Percentiles rank a stretch among this genome's conserved stretches.
Evolutionary conservation across 495 filamentous ascomycete genomes (phyloP).

Genomic region (Endocarpon pusillum): DNA sequence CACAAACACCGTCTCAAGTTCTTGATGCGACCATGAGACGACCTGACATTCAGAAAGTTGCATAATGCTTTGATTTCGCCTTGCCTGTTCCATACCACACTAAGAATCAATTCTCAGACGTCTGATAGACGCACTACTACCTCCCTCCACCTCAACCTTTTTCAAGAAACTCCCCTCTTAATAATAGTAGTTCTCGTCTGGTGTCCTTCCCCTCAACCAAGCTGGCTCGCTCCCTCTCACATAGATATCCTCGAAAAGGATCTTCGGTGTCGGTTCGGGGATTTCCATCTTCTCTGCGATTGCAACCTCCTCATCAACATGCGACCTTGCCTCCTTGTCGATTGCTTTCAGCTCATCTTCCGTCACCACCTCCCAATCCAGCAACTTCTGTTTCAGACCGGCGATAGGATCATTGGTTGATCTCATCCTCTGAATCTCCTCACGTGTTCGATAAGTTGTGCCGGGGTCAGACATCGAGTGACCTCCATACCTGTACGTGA

Average conservation of each 20-base stretch:
- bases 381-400: constrained; percentile 90
- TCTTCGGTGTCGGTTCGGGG: constrained; percentile 60
- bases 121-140: no score
- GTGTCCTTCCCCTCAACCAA: constrained; percentile 75
- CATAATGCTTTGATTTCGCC: no score
- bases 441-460: constrained; percentile 96
- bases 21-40: no score
- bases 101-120: no score
- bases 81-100: no score
- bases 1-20: no score
- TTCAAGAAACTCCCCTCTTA: constrained; percentile 13
- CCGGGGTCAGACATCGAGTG: constrained; percentile 99
- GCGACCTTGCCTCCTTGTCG: constrained; percentile 74
- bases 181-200: constrained; percentile 92
- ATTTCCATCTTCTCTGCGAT: constrained; percentile 70
- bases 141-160: no score
- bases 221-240: constrained; percentile 77
- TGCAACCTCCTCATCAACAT: constrained; percentile 80
- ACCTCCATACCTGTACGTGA: constrained; percentile 97
- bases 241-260: constrained; percentile 94
- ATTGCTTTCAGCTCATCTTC: constrained; percentile 96
- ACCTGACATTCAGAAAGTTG: no score
- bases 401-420: constrained; percentile 96
- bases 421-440: constrained; percentile 98
- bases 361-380: constrained; percentile 80